These are phyloP conservation scores for Mrakia hoshinonis DNA, from an alignment of 768 basidiomycete species.

Conservation along the genomic window DNA sequence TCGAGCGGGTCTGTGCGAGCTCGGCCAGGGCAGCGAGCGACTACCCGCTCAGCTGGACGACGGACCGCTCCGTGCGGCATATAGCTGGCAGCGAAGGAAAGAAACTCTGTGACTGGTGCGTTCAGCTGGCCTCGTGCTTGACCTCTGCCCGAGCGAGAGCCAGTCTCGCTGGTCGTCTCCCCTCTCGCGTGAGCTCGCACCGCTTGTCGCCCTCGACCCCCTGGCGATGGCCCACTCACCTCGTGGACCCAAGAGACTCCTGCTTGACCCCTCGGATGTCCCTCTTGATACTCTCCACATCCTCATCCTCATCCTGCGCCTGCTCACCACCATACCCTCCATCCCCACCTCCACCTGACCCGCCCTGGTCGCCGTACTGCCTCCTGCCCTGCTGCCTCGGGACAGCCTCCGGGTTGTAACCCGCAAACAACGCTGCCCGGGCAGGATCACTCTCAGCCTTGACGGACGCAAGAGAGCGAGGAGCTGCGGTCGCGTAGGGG, in stretches of 20 bases:
- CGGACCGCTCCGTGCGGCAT: no score
- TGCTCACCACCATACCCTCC: slow-evolving; percentile 31
- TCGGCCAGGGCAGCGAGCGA: no score
- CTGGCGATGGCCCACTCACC: slow-evolving; percentile 39
- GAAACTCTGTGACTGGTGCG: no score
- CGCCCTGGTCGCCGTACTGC: slow-evolving; percentile 30
- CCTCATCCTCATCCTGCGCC: slow-evolving; percentile 46
- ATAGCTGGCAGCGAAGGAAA: no score
- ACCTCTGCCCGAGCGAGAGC: no score
- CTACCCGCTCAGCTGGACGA: no score
- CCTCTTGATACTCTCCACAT: slow-evolving; percentile 85
- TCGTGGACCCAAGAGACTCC: slow-evolving; percentile 75
- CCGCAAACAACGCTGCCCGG: slow-evolving; percentile 23
- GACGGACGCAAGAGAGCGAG: neutral
- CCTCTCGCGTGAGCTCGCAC: neutral
- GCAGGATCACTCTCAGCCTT: slow-evolving; percentile 20
- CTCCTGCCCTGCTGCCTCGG: slow-evolving; percentile 37
- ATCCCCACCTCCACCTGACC: no score
- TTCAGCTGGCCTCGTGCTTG: no score
- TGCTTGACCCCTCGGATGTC: slow-evolving; percentile 83
- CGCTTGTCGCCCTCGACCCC: neutral
- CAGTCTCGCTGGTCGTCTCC: no score
- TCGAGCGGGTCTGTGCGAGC: no score
- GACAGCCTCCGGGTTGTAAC: slow-evolving; percentile 26
- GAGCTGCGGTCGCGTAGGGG: slow-evolving; percentile 9